Evolutionary conservation across 306 rosid species (phyloP).

Genomic region (Cajanus cajan): DNA sequence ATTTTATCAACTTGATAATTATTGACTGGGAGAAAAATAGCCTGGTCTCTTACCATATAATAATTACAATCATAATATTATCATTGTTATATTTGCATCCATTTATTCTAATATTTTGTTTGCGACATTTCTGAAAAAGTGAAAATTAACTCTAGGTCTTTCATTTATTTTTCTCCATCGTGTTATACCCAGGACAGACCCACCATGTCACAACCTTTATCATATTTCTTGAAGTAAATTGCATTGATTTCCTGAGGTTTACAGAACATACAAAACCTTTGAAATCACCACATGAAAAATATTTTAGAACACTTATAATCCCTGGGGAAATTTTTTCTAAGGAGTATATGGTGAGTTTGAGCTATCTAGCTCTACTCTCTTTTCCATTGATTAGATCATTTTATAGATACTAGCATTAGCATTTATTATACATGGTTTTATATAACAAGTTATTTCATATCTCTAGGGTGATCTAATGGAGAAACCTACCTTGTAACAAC

Average conservation of each 20-base stretch:
- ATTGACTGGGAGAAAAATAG: not conserved
- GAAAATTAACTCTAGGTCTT: not conserved
- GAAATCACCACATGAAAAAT: not conserved
- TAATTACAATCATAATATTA: not conserved
- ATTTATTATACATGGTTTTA: not conserved
- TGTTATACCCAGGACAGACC: not conserved
- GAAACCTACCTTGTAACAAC: constrained; percentile 7
- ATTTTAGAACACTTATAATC: not conserved
- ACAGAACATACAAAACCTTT: not conserved
- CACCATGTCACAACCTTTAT: not conserved
- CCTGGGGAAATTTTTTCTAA: not conserved
- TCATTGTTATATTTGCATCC: not conserved
- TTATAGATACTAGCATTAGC: not conserved
- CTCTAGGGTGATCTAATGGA: constrained; percentile 1
- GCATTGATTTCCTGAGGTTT: not conserved
- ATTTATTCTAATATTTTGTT: constrained; percentile 10
- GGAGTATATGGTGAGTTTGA: constrained; percentile 9
- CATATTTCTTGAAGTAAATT: constrained; percentile 22
- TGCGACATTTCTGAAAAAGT: not conserved
- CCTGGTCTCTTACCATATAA: constrained; percentile 5
- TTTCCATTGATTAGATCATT: constrained; percentile 9
- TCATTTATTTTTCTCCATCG: not conserved
- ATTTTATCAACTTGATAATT: not conserved
- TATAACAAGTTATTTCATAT: not conserved
- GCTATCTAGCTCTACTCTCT: not conserved